A percentile compares a stretch with the other conserved stretches of the same genome.
These are phyloP conservation scores for Xylaria sp. DNA, from an alignment of 2,329 filamentous ascomycete species.

Conservation along the genomic window DNA sequence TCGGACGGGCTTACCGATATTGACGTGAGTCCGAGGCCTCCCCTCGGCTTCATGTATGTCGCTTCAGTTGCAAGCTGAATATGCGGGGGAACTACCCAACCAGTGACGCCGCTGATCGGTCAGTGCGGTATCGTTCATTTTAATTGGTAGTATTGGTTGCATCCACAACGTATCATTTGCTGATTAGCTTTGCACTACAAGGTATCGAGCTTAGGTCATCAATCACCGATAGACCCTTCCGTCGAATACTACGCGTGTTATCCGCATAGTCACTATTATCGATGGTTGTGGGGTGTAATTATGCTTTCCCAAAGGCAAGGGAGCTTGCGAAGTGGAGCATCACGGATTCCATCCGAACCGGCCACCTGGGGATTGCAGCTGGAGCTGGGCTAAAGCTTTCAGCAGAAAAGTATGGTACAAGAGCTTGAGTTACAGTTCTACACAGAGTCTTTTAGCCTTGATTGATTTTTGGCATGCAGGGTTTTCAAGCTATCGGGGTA, in stretches of 20 bases:
- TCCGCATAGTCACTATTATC: not conserved
- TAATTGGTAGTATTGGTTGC: slow-evolving; percentile 21
- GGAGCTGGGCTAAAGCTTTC: not conserved
- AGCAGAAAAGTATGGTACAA: not conserved
- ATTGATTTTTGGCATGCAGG: slow-evolving; percentile 13
- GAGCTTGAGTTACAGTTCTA: not conserved
- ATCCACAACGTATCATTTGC: slow-evolving; percentile 9
- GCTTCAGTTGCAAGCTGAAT: slow-evolving; percentile 29
- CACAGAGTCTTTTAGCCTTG: not conserved
- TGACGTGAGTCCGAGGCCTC: slow-evolving; percentile 1
- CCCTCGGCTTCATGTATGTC: slow-evolving; percentile 1
- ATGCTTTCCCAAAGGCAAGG: slow-evolving; percentile 12
- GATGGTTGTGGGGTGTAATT: slow-evolving; percentile 6
- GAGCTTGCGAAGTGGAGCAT: slow-evolving; percentile 18
- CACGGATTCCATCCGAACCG: not conserved
- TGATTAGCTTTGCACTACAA: not conserved
- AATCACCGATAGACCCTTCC: not conserved
- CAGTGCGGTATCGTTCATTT: too few relatives aligned
- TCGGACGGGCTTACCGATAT: slow-evolving; percentile 20
- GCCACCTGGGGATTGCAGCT: not conserved
- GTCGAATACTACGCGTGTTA: not conserved
- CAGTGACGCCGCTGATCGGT: slow-evolving; percentile 2
- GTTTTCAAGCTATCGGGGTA: slow-evolving; percentile 9
- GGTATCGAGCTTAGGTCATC: slow-evolving; percentile 13
- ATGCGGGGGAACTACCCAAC: slow-evolving; percentile 17